phyloP scores from a whole-genome alignment of 2,329 filamentous ascomycete species.

The Penicillium vulpinum region DNA sequence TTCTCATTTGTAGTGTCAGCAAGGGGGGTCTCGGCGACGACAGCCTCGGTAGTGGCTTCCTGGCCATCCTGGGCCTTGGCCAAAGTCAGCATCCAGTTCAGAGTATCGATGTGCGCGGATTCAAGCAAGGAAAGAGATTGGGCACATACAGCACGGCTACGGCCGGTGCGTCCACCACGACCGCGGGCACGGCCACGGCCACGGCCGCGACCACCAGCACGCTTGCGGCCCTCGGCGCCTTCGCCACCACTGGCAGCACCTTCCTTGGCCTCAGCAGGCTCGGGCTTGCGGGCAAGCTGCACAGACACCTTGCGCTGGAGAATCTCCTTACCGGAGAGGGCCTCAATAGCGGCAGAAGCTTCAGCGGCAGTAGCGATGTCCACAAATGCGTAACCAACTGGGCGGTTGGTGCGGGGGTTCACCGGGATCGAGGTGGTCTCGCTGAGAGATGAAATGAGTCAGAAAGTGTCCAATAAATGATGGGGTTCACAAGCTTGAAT shows the following conservation, averaged over 20 bases:
- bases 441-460: constrained; percentile 54
- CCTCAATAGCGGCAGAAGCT: constrained; percentile 90
- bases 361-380: constrained; percentile 92
- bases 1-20: constrained; percentile 58
- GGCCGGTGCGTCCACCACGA: constrained; percentile 68
- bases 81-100: constrained; percentile 6
- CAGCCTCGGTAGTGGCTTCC: constrained; percentile 30
- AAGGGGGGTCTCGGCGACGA: constrained; percentile 53
- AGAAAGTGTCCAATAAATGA: constrained; percentile 26
- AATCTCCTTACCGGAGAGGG: constrained; percentile 96
- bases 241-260: constrained; percentile 71
- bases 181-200: constrained; percentile 65
- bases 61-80: constrained; percentile 27
- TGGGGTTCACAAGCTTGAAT: background rate
- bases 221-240: constrained; percentile 65
- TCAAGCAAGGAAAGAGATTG: background rate
- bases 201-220: constrained; percentile 62
- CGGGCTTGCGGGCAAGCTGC: constrained; percentile 96
- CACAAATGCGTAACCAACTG: constrained; percentile 98
- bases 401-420: constrained; percentile 97
- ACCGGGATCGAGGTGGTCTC: constrained; percentile 99
- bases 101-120: background rate
- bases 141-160: constrained; percentile 58
- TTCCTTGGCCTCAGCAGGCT: constrained; percentile 79
- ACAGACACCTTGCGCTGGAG: constrained; percentile 99